A percentile compares a stretch with the other conserved stretches of the same genome.
phyloP scores from a whole-genome alignment of 495 filamentous ascomycete genomes.

The Hyaloscypha variabilis region DNA sequence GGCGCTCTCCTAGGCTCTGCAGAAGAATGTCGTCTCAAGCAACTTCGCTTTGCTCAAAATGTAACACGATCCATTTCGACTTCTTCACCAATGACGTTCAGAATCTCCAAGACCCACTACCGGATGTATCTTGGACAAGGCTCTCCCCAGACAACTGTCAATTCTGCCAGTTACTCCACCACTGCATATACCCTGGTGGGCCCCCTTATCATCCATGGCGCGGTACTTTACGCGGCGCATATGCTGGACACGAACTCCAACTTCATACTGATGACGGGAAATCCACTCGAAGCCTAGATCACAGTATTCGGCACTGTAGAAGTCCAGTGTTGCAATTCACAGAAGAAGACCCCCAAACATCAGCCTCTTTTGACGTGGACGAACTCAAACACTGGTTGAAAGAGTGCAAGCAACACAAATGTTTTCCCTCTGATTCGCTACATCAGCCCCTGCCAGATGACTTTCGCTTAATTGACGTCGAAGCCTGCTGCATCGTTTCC shows the following conservation, averaged over 20 bases:
- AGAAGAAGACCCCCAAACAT: not conserved
- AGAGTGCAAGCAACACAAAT: not conserved
- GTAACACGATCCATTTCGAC: not conserved
- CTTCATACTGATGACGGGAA: not conserved
- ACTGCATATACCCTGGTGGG: not conserved
- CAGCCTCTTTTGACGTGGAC: not conserved
- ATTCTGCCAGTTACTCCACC: not conserved
- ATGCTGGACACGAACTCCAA: not conserved
- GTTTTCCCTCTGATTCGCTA: not conserved
- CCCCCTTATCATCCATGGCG: not conserved
- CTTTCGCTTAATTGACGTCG: not conserved
- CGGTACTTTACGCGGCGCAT: not conserved
- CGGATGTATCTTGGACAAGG: not conserved
- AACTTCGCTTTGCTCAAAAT: not conserved
- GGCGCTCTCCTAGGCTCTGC: not conserved
- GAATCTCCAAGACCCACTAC: not conserved
- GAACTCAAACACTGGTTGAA: not conserved
- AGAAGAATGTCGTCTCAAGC: not conserved
- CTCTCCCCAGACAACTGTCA: not conserved
- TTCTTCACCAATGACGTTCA: not conserved
- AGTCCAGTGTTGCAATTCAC: not conserved
- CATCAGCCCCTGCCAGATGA: not conserved
- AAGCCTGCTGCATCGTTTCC: conserved; percentile 21
- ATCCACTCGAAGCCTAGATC: not conserved
- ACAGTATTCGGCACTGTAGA: not conserved